A percentile compares a stretch with the other conserved stretches of the same genome.
Evolutionary conservation across 2,329 filamentous ascomycete genomes (phyloP).

Genomic region (Ophiostoma populinum): DNA sequence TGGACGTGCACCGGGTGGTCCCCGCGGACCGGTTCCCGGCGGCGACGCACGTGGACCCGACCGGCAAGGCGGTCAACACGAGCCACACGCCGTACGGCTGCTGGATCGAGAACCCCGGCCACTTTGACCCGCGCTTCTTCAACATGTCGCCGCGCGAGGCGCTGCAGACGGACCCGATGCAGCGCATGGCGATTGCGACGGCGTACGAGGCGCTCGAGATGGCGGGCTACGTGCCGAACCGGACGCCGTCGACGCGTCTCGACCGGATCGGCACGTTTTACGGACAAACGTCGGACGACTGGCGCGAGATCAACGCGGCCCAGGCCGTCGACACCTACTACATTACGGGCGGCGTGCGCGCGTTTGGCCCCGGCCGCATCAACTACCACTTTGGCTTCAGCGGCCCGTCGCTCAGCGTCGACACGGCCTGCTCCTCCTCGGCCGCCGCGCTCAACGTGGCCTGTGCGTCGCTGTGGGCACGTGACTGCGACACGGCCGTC

Average conservation of each 20-base stretch:
- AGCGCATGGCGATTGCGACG: conserved; percentile 56
- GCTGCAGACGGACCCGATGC: conserved; percentile 65
- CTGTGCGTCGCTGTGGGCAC: conserved; percentile 56
- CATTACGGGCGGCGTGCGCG: conserved; percentile 26
- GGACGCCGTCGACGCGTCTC: conserved; percentile 50
- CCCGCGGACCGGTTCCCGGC: conserved; percentile 59
- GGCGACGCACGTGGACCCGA: conserved; percentile 51
- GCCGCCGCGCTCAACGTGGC: conserved; percentile 54
- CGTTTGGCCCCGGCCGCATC: conserved; percentile 38
- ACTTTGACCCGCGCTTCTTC: conserved; percentile 74
- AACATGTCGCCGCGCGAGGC: conserved; percentile 68
- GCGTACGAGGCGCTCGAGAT: conserved; percentile 72
- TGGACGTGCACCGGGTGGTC: conserved; percentile 53
- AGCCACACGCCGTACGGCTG: conserved; percentile 61
- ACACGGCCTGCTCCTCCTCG: conserved; percentile 66
- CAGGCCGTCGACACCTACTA: conserved; percentile 49
- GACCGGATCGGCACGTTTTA: conserved; percentile 55
- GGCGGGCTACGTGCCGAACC: conserved; percentile 58
- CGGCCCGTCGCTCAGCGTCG: conserved; percentile 54
- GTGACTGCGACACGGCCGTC: conserved; percentile 66
- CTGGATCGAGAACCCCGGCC: conserved; percentile 55
- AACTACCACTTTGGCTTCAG: conserved; percentile 65
- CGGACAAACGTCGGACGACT: conserved; percentile 60
- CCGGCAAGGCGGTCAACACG: conserved; percentile 58
- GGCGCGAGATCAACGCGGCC: conserved; percentile 55